A percentile compares a stretch with the other conserved stretches of the same genome.
phyloP scores from a whole-genome alignment of 768 basidiomycete genomes.

The Udeniomyces megalosporus region DNA sequence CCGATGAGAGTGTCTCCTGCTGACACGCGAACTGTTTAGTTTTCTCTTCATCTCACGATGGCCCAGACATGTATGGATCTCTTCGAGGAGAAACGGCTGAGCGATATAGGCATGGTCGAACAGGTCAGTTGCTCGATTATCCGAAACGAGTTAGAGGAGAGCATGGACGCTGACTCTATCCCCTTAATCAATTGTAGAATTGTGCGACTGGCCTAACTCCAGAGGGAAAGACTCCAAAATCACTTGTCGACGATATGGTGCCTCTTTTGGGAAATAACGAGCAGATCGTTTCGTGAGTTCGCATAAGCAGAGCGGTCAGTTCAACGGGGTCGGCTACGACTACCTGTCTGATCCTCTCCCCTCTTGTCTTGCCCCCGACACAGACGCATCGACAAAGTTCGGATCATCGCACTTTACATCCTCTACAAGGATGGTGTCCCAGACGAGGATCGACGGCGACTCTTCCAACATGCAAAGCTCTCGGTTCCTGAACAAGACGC shows the following conservation, averaged over 20 bases:
- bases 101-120: constrained; percentile 71
- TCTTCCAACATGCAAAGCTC: constrained; percentile 88
- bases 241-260: constrained; percentile 95
- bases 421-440: constrained; percentile 90
- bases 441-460: constrained; percentile 84
- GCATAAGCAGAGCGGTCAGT: neutral
- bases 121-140: constrained; percentile 43
- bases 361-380: constrained; percentile 21
- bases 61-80: constrained; percentile 92
- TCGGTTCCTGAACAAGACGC: constrained; percentile 81
- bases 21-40: constrained; percentile 43
- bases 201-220: constrained; percentile 83
- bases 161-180: neutral
- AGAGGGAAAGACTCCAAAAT: constrained; percentile 88
- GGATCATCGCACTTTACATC: constrained; percentile 89
- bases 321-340: neutral
- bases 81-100: constrained; percentile 74
- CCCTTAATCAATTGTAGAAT: too few species aligned
- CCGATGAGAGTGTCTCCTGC: too few species aligned
- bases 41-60: constrained; percentile 92
- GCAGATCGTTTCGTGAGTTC: constrained; percentile 56
- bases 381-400: constrained; percentile 59
- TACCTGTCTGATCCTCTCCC: neutral
- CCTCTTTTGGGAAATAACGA: constrained; percentile 61
- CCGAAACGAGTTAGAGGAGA: neutral